These are phyloP conservation scores for Russula compacta DNA, from an alignment of 768 basidiomycete genomes.

Conservation along the genomic window DNA sequence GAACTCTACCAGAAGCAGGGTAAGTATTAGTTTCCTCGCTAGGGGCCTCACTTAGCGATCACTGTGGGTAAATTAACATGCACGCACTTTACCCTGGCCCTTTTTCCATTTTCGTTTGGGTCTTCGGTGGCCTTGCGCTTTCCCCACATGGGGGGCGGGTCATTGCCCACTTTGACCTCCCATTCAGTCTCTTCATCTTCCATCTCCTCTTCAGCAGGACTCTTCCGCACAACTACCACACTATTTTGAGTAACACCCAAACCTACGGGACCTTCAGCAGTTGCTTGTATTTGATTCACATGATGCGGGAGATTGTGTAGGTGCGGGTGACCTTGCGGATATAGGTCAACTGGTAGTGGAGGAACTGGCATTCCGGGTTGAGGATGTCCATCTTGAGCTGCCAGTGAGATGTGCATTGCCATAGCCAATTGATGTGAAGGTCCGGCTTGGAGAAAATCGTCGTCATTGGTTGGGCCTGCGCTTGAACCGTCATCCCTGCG, in stretches of 20 bases:
- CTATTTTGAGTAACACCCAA: neutral
- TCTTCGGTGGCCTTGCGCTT: constrained; percentile 45
- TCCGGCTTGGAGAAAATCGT: constrained; percentile 16
- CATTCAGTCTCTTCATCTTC: constrained; percentile 59
- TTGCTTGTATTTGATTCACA: constrained; percentile 7
- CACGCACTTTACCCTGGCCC: constrained; percentile 35
- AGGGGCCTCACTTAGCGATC: neutral
- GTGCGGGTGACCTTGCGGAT: constrained; percentile 12
- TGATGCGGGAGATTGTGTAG: constrained; percentile 9
- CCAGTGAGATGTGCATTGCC: constrained; percentile 16
- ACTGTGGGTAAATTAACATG: neutral
- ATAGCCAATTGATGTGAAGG: constrained; percentile 16
- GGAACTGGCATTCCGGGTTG: constrained; percentile 11
- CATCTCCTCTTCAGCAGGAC: constrained; percentile 58
- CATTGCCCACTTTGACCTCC: constrained; percentile 54
- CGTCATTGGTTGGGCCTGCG: constrained; percentile 14
- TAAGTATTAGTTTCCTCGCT: neutral
- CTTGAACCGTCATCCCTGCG: constrained; percentile 15
- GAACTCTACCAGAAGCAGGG: constrained; percentile 6
- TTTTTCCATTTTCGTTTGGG: constrained; percentile 31
- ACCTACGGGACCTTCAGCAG: constrained; percentile 24
- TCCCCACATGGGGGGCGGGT: constrained; percentile 59
- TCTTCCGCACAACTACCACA: constrained; percentile 30
- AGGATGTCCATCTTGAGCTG: constrained; percentile 6
- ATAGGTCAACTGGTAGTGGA: constrained; percentile 14